Evolutionary conservation across 768 basidiomycete genomes (phyloP).

Genomic region (Mycena rebaudengoi): DNA sequence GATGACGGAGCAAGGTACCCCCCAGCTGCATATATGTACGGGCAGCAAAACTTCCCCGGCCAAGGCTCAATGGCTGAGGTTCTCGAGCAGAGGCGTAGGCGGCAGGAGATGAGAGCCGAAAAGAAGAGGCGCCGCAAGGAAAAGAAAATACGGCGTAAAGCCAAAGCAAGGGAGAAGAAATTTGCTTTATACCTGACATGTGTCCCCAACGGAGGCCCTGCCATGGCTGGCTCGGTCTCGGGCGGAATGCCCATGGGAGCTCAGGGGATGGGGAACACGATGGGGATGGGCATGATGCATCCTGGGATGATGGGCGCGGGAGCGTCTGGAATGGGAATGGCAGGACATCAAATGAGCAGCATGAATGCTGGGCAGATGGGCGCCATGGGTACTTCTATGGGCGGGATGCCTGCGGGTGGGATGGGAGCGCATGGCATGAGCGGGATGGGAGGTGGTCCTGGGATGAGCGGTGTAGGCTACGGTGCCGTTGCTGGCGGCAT

Average conservation of each 20-base stretch:
- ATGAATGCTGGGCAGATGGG: background rate
- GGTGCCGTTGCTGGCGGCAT: constrained; percentile 22
- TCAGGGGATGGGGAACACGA: background rate
- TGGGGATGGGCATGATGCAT: constrained; percentile 6
- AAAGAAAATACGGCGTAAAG: constrained; percentile 67
- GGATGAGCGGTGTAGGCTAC: background rate
- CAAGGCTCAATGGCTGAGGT: constrained; percentile 48
- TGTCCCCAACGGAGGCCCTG: constrained; percentile 40
- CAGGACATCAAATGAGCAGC: background rate
- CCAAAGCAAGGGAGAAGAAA: constrained; percentile 65
- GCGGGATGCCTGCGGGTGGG: constrained; percentile 19
- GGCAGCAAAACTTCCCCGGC: constrained; percentile 30
- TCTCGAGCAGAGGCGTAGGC: constrained; percentile 59
- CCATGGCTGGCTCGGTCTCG: constrained; percentile 24
- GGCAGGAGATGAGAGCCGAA: constrained; percentile 65
- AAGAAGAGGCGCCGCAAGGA: constrained; percentile 70
- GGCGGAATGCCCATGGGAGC: constrained; percentile 22
- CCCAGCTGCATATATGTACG: constrained; percentile 52
- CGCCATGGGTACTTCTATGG: constrained; percentile 8
- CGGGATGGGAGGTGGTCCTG: background rate
- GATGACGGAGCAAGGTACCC: constrained; percentile 45
- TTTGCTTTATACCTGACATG: constrained; percentile 73
- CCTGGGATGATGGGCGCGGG: constrained; percentile 15
- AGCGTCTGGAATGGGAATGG: background rate
- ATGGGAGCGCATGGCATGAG: background rate